Conservation (phyloP, 257 asterid species). For the Paraleonurus japonicus region DNA sequence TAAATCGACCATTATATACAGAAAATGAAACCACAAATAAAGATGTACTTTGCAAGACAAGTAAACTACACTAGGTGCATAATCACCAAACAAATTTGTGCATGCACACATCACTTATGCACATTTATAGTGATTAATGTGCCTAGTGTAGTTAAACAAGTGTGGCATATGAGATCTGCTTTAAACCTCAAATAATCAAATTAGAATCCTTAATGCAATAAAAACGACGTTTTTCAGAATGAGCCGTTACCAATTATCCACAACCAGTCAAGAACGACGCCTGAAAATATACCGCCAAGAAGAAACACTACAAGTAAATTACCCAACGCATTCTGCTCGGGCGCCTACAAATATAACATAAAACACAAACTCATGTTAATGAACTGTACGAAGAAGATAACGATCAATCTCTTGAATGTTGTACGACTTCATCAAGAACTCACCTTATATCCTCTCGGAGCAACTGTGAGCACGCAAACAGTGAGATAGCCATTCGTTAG, state of each 20-base stretch:
- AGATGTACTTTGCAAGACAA: neutral
- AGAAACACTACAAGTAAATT: constrained; percentile 72
- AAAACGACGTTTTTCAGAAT: constrained; percentile 18
- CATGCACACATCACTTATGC: neutral
- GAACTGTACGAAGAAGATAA: neutral
- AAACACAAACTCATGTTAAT: neutral
- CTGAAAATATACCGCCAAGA: constrained; percentile 65
- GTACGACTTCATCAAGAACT: neutral
- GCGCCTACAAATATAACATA: constrained; percentile 50
- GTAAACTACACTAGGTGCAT: neutral
- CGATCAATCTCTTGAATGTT: neutral
- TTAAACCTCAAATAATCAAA: neutral
- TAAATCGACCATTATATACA: neutral
- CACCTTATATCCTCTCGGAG: constrained; percentile 86
- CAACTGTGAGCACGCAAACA: constrained; percentile 64
- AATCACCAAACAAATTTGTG: neutral
- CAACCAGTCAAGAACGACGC: constrained; percentile 79
- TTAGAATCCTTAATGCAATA: neutral
- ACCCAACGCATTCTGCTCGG: constrained; percentile 95
- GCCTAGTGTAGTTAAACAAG: neutral
- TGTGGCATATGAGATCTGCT: neutral
- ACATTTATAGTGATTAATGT: neutral
- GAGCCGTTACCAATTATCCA: constrained; percentile 68
- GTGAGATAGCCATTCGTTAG: constrained; percentile 81
- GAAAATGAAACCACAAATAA: too few relatives aligned